Evolutionary conservation across 495 filamentous ascomycete genomes (phyloP).

Genomic region (Talaromyces ruber): DNA sequence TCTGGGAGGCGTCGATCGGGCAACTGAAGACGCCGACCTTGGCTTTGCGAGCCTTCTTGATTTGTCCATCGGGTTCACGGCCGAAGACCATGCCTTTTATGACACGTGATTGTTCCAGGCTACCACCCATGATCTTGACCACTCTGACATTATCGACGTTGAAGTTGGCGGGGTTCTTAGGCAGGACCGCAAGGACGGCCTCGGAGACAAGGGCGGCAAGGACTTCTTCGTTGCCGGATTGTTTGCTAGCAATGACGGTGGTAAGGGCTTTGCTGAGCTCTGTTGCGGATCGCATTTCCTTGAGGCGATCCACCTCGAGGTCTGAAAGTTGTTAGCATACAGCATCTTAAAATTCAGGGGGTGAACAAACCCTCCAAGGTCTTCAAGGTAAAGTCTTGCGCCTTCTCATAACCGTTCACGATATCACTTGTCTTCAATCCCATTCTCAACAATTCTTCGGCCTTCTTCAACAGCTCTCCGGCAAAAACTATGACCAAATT

Average conservation of each 20-base stretch:
- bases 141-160: slow-evolving; percentile 99
- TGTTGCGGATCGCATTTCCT: slow-evolving; percentile 64
- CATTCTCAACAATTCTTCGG: slow-evolving; percentile 90
- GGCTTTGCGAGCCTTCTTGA: slow-evolving; percentile 86
- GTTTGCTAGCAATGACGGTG: slow-evolving; percentile 94
- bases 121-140: slow-evolving; percentile 99
- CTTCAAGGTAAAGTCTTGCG: slow-evolving; percentile 77
- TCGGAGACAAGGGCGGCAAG: slow-evolving; percentile 83
- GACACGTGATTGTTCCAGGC: slow-evolving; percentile 83
- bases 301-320: slow-evolving; percentile 82
- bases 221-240: slow-evolving; percentile 83
- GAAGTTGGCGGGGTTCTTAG: slow-evolving; percentile 96
- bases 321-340: slow-evolving; percentile 34
- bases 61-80: slow-evolving; percentile 77
- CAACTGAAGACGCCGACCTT: slow-evolving; percentile 97
- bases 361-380: slow-evolving; percentile 58
- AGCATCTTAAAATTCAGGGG: not conserved
- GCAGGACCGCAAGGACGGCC: slow-evolving; percentile 87
- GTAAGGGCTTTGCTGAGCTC: slow-evolving; percentile 93
- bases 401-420: slow-evolving; percentile 89
- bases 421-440: slow-evolving; percentile 97
- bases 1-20: slow-evolving; percentile 91
- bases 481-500: slow-evolving; percentile 96
- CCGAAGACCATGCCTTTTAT: slow-evolving; percentile 99
- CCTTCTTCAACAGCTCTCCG: slow-evolving; percentile 93